phyloP scores from a whole-genome alignment of 1,284 basidiomycete species.

The Pterula multifida region DNA sequence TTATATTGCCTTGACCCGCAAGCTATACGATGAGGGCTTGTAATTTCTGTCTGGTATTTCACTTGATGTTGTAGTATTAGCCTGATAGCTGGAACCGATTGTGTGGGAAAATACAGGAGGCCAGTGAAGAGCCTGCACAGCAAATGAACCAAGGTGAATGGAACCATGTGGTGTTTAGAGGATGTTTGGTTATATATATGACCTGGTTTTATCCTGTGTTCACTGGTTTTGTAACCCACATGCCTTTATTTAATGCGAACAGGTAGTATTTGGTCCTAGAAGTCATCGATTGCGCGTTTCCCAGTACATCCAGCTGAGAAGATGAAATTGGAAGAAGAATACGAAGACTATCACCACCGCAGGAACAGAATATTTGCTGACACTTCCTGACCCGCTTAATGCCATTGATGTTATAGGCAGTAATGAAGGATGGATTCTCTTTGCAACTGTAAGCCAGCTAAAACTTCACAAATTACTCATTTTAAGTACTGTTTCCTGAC shows the following conservation, averaged over 20 bases:
- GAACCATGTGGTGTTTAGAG: too few species aligned
- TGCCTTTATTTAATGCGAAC: conserved; percentile 35
- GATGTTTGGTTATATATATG: too few species aligned
- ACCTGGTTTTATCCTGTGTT: too few species aligned
- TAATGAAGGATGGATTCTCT: conserved; percentile 43
- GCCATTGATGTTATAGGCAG: conserved; percentile 43
- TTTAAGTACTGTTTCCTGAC: background rate
- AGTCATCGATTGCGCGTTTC: conserved; percentile 46
- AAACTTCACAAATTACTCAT: background rate
- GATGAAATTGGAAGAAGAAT: background rate
- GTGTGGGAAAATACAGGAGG: too few species aligned
- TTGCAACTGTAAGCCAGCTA: conserved; percentile 27
- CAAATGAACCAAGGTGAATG: too few species aligned
- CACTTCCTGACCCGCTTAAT: background rate
- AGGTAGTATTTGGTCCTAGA: conserved; percentile 39
- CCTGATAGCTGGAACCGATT: too few species aligned
- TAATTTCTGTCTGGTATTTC: background rate
- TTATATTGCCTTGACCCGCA: conserved; percentile 35
- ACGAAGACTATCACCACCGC: background rate
- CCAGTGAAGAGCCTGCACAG: too few species aligned
- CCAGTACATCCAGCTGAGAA: conserved; percentile 18
- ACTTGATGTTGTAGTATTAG: background rate
- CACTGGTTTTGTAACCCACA: conserved; percentile 28
- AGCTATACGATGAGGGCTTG: conserved; percentile 39
- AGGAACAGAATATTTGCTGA: background rate